Evolutionary conservation across 2,329 filamentous ascomycete genomes (phyloP).

Genomic region (Cryphonectria carpinicola): DNA sequence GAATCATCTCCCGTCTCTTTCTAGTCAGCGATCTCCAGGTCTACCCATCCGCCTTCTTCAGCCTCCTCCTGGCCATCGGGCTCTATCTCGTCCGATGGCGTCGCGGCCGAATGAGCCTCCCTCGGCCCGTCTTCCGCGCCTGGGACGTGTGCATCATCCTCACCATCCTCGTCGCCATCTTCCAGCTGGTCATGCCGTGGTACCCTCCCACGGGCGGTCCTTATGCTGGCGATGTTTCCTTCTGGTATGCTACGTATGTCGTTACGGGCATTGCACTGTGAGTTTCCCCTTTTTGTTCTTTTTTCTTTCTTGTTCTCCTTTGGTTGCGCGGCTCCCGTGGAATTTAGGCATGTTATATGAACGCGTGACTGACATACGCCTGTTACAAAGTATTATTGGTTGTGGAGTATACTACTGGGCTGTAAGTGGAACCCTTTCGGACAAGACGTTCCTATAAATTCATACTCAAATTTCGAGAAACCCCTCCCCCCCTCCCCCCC

Average conservation of each 20-base stretch:
- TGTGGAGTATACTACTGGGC: constrained; percentile 57
- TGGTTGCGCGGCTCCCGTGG: no score
- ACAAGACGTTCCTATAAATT: no score
- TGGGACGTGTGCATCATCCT: constrained; percentile 63
- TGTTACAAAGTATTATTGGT: constrained; percentile 35
- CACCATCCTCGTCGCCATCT: constrained; percentile 62
- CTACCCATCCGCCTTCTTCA: constrained; percentile 64
- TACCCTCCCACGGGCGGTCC: constrained; percentile 65
- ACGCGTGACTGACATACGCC: not conserved
- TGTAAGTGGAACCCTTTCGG: not conserved
- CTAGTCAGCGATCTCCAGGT: constrained; percentile 62
- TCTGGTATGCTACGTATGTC: constrained; percentile 75
- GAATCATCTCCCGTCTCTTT: not conserved
- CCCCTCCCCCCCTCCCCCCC: no score
- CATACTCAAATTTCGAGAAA: no score
- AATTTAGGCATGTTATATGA: no score
- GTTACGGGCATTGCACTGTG: constrained; percentile 67
- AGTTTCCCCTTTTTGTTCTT: constrained; percentile 36
- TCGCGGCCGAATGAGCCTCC: constrained; percentile 54
- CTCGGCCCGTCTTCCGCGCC: constrained; percentile 56
- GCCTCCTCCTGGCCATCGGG: constrained; percentile 58
- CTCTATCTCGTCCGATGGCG: constrained; percentile 61
- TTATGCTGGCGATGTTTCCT: constrained; percentile 67
- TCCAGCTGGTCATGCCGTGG: constrained; percentile 72
- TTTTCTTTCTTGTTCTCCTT: no score